Evolutionary conservation across 768 basidiomycete species (phyloP), one percentile per base, ranked within the genome.

Genomic region (Macrocybe gigantea): DNA sequence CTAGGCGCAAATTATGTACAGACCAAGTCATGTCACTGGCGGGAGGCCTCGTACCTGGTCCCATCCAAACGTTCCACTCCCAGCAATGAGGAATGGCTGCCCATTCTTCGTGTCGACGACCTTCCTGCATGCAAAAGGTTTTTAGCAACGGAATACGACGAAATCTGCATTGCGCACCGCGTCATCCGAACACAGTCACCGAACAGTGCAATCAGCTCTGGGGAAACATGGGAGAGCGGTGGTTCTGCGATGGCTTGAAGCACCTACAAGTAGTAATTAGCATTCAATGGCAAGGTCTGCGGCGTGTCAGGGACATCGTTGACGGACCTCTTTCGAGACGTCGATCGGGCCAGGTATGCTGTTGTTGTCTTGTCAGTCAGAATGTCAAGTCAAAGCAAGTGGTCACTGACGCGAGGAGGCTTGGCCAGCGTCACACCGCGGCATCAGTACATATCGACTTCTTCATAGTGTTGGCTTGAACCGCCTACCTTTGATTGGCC

Each of bases 11-110:
- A 7, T 39, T 6, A 13, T 11, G 35, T 49, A 5, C 47, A 13
- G 33, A 7, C 7, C 8, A 40, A 11, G 43, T 14, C 33, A 35
- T 14, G 13, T 9, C 39, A 35, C 15, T 10, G 34, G 9, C 9
- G n/a, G 37, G 5, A 53, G 22, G 4, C 22, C 22, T 22, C 74
- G 50, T 44, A 72, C 83, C 75, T 83, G 84, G 60, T 93, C 91
- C 90, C 92, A 95, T 11, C 93, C 93, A 31, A 95, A 70, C 2
- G 93, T 95, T 22, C 93, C 93, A 48, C 82, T 85, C 1, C 93
- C 93, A 3, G 88, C 81, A 45, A 95, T 81, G 58, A 96, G 67
- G 72, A 96, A 88, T 0, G 84, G 85, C 60, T 89, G 91, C 6
- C 75, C 83, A 30, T 69, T 66, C 39, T 72, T 71, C 31, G 91